phyloP scores from a whole-genome alignment of 2,329 filamentous ascomycete genomes.

The Ascosphaera aggregata region DNA sequence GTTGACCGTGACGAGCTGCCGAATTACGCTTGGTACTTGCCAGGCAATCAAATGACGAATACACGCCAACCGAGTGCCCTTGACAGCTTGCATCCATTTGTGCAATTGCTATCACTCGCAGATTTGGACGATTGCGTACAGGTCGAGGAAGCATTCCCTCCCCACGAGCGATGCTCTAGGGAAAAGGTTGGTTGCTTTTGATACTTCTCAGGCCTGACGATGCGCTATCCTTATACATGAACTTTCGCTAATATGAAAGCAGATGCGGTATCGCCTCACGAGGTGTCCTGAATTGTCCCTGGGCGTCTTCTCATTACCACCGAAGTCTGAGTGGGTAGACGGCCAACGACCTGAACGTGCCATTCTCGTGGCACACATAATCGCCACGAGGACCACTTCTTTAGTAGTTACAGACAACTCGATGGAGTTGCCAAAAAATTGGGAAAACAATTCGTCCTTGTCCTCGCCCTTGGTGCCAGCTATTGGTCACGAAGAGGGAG shows the following conservation, averaged over 20 bases:
- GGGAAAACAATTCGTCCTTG: conserved; percentile 26
- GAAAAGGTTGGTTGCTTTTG: conserved; percentile 29
- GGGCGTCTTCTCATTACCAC: conserved; percentile 49
- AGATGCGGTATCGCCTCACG: conserved; percentile 57
- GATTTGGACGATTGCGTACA: conserved; percentile 29
- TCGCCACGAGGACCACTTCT: conserved; percentile 47
- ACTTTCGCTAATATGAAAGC: conserved; percentile 4
- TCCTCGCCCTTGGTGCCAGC: conserved; percentile 4
- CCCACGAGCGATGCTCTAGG: conserved; percentile 30
- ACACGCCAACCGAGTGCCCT: conserved; percentile 11
- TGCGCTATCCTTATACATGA: too few relatives aligned
- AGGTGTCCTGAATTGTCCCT: conserved; percentile 54
- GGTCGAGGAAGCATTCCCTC: conserved; percentile 37
- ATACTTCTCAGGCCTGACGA: too few relatives aligned
- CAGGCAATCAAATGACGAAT: too few relatives aligned
- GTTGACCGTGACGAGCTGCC: conserved; percentile 19
- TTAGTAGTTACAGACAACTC: conserved; percentile 45
- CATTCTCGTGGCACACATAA: conserved; percentile 51
- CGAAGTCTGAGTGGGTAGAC: conserved; percentile 23
- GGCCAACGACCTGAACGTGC: conserved; percentile 35
- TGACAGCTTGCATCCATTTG: conserved; percentile 45
- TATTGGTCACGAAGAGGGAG: conserved; percentile 47
- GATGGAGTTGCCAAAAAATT: conserved; percentile 51
- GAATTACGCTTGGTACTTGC: conserved; percentile 19
- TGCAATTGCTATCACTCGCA: conserved; percentile 41